These are phyloP conservation scores for Boletellus sp. DNA, from an alignment of 768 basidiomycete species.

Conservation along the genomic window DNA sequence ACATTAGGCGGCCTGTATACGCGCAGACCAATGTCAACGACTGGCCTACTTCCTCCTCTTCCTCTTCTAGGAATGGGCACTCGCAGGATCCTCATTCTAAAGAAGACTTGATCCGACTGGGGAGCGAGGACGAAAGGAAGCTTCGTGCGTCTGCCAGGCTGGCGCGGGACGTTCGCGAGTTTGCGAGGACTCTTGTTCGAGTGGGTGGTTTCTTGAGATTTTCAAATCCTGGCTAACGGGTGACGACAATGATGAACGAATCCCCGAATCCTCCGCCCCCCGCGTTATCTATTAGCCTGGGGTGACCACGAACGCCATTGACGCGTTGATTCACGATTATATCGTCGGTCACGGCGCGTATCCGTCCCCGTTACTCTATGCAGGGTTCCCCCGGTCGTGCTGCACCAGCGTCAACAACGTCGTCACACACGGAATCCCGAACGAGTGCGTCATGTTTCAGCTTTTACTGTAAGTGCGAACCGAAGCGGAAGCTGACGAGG, in stretches of 20 bases:
- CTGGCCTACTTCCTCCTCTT: background rate
- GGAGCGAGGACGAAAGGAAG: conserved; percentile 48
- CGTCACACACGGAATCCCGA: conserved; percentile 85
- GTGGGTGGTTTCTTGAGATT: conserved; percentile 29
- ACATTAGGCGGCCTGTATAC: conserved; percentile 58
- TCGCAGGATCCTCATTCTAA: background rate
- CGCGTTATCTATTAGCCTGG: conserved; percentile 44
- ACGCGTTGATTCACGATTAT: conserved; percentile 66
- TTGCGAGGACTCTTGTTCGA: conserved; percentile 51
- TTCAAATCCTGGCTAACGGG: background rate
- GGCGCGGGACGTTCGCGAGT: conserved; percentile 54
- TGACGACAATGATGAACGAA: background rate
- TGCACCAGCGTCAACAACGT: conserved; percentile 83
- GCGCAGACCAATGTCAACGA: conserved; percentile 9
- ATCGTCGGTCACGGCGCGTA: conserved; percentile 71
- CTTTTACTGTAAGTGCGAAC: background rate
- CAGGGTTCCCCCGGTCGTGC: conserved; percentile 47
- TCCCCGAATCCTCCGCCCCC: too few relatives aligned
- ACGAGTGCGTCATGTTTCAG: conserved; percentile 55
- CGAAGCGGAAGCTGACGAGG: background rate
- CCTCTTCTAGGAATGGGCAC: background rate
- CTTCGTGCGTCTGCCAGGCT: conserved; percentile 53
- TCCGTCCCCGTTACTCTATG: conserved; percentile 80
- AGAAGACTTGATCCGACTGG: conserved; percentile 42
- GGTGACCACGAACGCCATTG: conserved; percentile 72